phyloP scores from a whole-genome alignment of 495 filamentous ascomycete species.

The Thermothielavioides terrestris region DNA sequence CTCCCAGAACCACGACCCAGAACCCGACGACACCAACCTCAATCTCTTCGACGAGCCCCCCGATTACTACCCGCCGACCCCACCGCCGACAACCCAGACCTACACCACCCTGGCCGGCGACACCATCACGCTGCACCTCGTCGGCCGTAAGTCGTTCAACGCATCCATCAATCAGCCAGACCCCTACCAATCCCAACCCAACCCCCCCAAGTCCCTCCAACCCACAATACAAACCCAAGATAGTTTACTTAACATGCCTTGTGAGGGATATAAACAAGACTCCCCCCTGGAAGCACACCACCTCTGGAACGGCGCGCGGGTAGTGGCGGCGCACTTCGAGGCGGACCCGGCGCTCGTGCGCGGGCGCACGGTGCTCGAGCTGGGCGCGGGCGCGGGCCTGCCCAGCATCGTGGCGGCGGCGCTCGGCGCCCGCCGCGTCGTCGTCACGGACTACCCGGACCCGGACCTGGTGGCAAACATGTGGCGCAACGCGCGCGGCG shows the following conservation, averaged over 20 bases:
- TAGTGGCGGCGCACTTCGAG: conserved; percentile 70
- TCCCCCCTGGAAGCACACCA: conserved; percentile 87
- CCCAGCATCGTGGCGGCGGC: conserved; percentile 69
- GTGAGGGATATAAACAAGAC: conserved; percentile 28
- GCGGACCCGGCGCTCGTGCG: conserved; percentile 48
- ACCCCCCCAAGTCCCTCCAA: too few species aligned
- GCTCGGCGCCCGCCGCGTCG: conserved; percentile 57
- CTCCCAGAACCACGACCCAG: background rate
- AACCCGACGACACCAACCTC: background rate
- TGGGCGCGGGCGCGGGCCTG: conserved; percentile 82
- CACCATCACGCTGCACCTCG: conserved; percentile 64
- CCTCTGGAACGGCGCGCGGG: conserved; percentile 80
- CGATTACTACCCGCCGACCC: conserved; percentile 65
- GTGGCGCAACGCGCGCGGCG: conserved; percentile 58
- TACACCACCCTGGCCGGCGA: conserved; percentile 48
- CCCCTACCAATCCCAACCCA: too few species aligned
- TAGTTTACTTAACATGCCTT: too few species aligned
- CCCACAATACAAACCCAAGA: too few species aligned
- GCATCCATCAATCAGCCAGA: too few species aligned
- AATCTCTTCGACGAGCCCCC: conserved; percentile 71
- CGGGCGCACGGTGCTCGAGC: conserved; percentile 66
- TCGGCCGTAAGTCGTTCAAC: too few species aligned
- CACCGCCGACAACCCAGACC: conserved; percentile 56
- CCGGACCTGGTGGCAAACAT: conserved; percentile 69
- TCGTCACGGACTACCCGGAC: conserved; percentile 87